Evolutionary conservation across 805 yeast genomes (phyloP).

Genomic region (Metschnikowia drakensbergensis): DNA sequence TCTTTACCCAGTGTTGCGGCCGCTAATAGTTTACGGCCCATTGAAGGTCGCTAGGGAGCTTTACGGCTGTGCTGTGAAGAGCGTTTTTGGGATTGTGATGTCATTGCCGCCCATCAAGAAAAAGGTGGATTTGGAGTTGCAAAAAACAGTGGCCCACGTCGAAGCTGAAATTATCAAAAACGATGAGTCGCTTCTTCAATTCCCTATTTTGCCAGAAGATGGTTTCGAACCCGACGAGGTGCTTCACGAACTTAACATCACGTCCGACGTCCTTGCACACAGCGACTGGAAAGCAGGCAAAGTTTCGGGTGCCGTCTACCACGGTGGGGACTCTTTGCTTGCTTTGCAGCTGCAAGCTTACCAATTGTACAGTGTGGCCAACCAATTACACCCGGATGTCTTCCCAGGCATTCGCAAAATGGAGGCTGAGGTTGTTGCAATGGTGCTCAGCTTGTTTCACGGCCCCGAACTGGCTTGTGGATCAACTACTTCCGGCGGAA

Average conservation of each 20-base stretch:
- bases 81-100: conserved; percentile 14
- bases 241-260: conserved; percentile 46
- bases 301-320: conserved; percentile 94
- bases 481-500: conserved; percentile 89
- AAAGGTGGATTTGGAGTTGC: conserved; percentile 61
- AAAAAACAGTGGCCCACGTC: conserved; percentile 42
- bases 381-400: conserved; percentile 95
- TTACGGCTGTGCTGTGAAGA: conserved; percentile 2
- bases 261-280: conserved; percentile 49
- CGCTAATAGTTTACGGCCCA: conserved; percentile 14
- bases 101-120: conserved; percentile 50
- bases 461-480: conserved; percentile 67
- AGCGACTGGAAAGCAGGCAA: conserved; percentile 81
- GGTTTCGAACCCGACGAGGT: conserved; percentile 55
- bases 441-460: conserved; percentile 78
- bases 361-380: conserved; percentile 75
- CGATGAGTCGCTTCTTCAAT: conserved; percentile 43
- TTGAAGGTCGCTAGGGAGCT: conserved; percentile 2
- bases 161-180: conserved; percentile 58
- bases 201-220: conserved; percentile 49
- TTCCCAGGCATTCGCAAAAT: conserved; percentile 95
- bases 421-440: conserved; percentile 92
- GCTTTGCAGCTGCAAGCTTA: conserved; percentile 74
- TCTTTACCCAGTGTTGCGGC: conserved; percentile 7
- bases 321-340: conserved; percentile 81